These are phyloP conservation scores for Casuarina equisetifolia DNA, from an alignment of 306 rosid species.

Conservation along the genomic window DNA sequence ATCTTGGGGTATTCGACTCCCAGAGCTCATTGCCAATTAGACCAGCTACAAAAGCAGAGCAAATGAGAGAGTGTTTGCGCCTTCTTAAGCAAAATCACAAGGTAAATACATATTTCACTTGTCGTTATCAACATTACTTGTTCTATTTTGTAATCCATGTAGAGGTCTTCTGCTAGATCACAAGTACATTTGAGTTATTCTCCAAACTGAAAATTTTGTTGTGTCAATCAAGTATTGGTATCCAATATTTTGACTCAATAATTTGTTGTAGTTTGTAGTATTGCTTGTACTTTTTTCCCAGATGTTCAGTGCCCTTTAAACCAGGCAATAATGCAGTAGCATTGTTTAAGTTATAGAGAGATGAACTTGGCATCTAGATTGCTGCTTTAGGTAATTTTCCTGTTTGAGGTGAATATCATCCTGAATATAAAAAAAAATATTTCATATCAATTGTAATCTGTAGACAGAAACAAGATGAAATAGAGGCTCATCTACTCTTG, in stretches of 20 bases:
- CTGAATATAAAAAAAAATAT: background rate
- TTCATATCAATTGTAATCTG: background rate
- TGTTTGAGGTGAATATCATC: background rate
- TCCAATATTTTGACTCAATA: background rate
- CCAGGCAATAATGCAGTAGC: background rate
- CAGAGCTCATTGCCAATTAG: slow-evolving; percentile 75
- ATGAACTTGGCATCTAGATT: background rate
- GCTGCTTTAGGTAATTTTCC: background rate
- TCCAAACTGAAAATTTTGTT: background rate
- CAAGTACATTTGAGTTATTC: background rate
- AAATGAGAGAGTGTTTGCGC: slow-evolving; percentile 92
- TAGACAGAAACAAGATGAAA: background rate
- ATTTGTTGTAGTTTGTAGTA: background rate
- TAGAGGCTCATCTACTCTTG: background rate
- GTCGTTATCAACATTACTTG: background rate
- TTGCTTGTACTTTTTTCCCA: background rate
- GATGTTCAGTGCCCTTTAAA: background rate
- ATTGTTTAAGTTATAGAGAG: background rate
- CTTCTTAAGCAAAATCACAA: slow-evolving; percentile 89
- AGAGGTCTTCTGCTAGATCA: slow-evolving; percentile 11
- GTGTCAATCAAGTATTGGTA: background rate
- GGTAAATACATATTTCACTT: slow-evolving; percentile 49
- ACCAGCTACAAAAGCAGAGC: slow-evolving; percentile 88
- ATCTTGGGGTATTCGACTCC: slow-evolving; percentile 24
- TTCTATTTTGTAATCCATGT: slow-evolving; percentile 1